These are phyloP conservation scores for Persicaria maculosa DNA, from an alignment of 148 eudicot genomes.

Conservation along the genomic window DNA sequence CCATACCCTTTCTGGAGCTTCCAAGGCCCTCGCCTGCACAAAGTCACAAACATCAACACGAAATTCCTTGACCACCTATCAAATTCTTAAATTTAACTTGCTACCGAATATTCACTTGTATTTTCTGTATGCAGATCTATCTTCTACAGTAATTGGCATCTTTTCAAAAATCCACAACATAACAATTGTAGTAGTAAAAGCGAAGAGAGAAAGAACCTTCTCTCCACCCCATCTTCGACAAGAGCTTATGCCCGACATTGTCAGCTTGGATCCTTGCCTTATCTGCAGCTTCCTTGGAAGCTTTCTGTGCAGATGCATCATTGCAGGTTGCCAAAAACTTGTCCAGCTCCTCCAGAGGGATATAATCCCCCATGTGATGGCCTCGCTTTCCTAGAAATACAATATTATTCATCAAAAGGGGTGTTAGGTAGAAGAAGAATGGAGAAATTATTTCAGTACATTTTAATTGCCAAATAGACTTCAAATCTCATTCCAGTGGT, in stretches of 20 bases:
- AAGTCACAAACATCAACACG: not conserved
- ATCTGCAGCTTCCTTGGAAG: conserved; percentile 60
- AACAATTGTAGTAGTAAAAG: not conserved
- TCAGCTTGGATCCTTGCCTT: conserved; percentile 85
- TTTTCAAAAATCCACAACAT: too few species aligned
- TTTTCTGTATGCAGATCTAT: not conserved
- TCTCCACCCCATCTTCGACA: conserved; percentile 99
- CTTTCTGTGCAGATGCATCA: conserved; percentile 71
- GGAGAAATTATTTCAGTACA: not conserved
- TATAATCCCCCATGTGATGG: conserved; percentile 99
- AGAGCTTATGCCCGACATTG: conserved; percentile 91
- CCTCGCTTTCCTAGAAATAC: conserved; percentile 54
- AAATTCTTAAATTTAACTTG: not conserved
- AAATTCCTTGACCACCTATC: not conserved
- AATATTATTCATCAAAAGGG: not conserved
- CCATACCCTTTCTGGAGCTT: conserved; percentile 85
- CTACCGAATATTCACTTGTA: not conserved
- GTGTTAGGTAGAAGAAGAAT: not conserved
- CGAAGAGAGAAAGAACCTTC: conserved; percentile 48
- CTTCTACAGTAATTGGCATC: too few species aligned
- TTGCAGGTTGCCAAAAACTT: conserved; percentile 81
- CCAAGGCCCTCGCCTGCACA: conserved; percentile 88
- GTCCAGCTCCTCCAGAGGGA: conserved; percentile 85
- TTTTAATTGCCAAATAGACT: not conserved
- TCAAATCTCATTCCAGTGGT: not conserved